Base-by-base conservation (phyloP, 179 eudicot genomes). In the Drosera spatulata region DNA sequence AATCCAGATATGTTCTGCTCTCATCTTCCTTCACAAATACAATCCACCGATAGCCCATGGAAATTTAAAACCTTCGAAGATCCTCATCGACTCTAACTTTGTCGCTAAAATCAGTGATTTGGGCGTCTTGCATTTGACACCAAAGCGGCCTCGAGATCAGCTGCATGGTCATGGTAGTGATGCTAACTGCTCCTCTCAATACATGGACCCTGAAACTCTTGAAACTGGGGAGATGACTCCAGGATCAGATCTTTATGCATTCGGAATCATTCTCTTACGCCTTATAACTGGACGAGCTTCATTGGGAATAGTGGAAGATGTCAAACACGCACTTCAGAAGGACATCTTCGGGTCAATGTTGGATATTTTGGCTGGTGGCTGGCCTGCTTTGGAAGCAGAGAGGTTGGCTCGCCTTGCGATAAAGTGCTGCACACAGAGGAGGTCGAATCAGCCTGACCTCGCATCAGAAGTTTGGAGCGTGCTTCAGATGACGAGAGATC, bases 241-340 rank as follows among this genome's bases (percentile, higher is more conserved):
- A 48, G 65, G 69, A 40, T 81, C 91, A 13, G 97, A 91, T 74
- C 77, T 91, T n/a, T 91, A 81, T 74, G 78, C 97, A 43, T 91
- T 81, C 59, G 96, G 97, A 47, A 58, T 91, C 39, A 69, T 91
- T 52, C 63, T 91, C 5, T 73, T 91, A 48, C 73, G 63, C 11
- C 78, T 88, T 50, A 65, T 91, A 53, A 88, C 96, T 14, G 82
- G 84, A 61, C 78, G 74, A 69, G 78, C 81, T 10, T 80, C 81
- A 51, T 62, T 70, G 9, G 77, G 73, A 62, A 57, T 80, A 55
- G 64, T 78, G 54, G 72, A 74, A 57, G 85, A 81, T 63, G 85
- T 85, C 40, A 74, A 73, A 56, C 72, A 72, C 54, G 96, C 95
- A 4, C 44, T 87, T 6, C 71, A 80, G 51, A 66, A 60, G 9